phyloP scores from a whole-genome alignment of 331 rosid genomes.

The Malus hybrid region DNA sequence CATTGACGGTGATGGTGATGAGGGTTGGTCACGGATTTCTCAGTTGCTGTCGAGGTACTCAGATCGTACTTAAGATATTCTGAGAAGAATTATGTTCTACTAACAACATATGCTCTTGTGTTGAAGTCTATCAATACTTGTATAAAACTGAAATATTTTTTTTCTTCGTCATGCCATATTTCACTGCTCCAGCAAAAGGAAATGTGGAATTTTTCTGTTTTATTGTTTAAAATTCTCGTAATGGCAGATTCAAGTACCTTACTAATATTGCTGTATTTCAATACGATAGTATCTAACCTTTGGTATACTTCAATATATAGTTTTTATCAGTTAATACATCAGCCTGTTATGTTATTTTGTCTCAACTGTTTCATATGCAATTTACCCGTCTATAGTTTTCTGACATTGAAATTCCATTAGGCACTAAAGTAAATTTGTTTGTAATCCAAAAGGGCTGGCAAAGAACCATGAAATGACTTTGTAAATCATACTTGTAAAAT shows the following conservation, averaged over 20 bases:
- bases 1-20: slow-evolving; percentile 30
- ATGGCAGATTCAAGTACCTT: neutral
- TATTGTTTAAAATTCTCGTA: neutral
- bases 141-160: no score
- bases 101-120: neutral
- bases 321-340: neutral
- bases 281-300: neutral
- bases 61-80: slow-evolving; percentile 1
- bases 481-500: neutral
- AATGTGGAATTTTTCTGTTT: neutral
- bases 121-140: neutral
- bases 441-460: neutral
- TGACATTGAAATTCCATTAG: neutral
- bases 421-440: neutral
- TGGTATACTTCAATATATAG: neutral
- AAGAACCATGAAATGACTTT: neutral
- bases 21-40: slow-evolving; percentile 66
- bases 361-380: neutral
- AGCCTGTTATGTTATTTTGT: neutral
- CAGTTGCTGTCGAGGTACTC: slow-evolving; percentile 54
- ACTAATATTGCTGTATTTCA: neutral
- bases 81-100: neutral
- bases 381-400: neutral
- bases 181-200: no score
- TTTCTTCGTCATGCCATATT: no score